Conservation (phyloP, 495 filamentous ascomycete genomes). For the Physcia stellaris region DNA sequence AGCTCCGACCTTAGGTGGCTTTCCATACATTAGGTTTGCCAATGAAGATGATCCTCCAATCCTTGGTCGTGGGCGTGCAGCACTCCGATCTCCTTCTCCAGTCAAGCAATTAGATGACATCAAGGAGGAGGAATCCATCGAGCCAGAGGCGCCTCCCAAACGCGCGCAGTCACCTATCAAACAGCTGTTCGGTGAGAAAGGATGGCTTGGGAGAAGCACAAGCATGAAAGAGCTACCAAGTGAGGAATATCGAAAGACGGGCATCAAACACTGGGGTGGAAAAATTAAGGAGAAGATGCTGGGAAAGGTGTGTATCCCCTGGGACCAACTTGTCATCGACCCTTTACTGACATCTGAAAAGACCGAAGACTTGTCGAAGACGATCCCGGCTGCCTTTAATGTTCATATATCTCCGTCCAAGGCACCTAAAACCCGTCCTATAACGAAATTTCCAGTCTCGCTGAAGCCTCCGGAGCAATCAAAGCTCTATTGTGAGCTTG, state of each 20-base stretch:
- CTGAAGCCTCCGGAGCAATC: conserved; percentile 31
- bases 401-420: conserved; percentile 8
- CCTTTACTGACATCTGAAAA: not conserved
- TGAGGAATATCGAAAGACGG: conserved; percentile 21
- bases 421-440: conserved; percentile 4
- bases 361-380: conserved; percentile 10
- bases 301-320: too few relatives aligned
- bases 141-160: conserved; percentile 15
- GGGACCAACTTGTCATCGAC: not conserved
- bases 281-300: conserved; percentile 36
- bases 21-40: too few relatives aligned
- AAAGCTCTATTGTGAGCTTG: conserved; percentile 39
- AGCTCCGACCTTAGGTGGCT: conserved; percentile 3
- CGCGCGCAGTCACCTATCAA: conserved; percentile 32
- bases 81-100: conserved; percentile 11
- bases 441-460: conserved; percentile 27
- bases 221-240: conserved; percentile 18
- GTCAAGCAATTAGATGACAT: conserved; percentile 13
- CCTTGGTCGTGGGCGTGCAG: conserved; percentile 8
- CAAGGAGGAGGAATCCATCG: conserved; percentile 9
- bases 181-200: conserved; percentile 38
- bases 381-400: conserved; percentile 6
- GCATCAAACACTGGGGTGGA: conserved; percentile 26
- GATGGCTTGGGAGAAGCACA: conserved; percentile 32
- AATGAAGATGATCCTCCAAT: conserved; percentile 1